Conservation (phyloP, 306 rosid genomes). For the Aeschynomene evenia region DNA sequence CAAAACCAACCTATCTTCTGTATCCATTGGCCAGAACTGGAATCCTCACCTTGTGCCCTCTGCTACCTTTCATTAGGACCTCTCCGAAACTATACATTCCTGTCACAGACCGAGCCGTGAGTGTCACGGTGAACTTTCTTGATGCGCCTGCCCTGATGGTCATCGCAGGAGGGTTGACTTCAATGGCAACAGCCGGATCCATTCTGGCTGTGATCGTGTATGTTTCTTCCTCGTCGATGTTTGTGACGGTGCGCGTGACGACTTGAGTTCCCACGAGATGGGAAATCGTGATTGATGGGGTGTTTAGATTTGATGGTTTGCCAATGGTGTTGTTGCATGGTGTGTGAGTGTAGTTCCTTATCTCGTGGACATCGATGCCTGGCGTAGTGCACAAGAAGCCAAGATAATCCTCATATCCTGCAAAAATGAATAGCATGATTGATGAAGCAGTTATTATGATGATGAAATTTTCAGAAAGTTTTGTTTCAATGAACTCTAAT, state of each 20-base stretch:
- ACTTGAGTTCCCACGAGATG: constrained; percentile 75
- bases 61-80: constrained; percentile 83
- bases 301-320: constrained; percentile 79
- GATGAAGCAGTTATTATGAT: not conserved
- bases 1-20: constrained; percentile 56
- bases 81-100: constrained; percentile 85
- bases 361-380: constrained; percentile 67
- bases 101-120: constrained; percentile 66
- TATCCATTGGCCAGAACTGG: constrained; percentile 88
- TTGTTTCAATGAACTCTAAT: not conserved
- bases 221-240: constrained; percentile 90
- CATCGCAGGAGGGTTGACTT: constrained; percentile 83
- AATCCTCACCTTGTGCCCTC: constrained; percentile 96
- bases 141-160: constrained; percentile 69
- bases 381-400: constrained; percentile 97
- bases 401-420: constrained; percentile 86
- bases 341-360: constrained; percentile 63
- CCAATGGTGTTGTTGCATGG: constrained; percentile 79
- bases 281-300: constrained; percentile 82
- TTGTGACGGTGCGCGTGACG: constrained; percentile 75
- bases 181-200: constrained; percentile 85
- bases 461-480: too few species aligned
- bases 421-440: constrained; percentile 27
- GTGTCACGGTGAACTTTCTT: constrained; percentile 58
- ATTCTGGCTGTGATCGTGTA: constrained; percentile 75